Evolutionary conservation across 2,329 filamentous ascomycete species (phyloP).

Genomic region (Penicillium sp.): DNA sequence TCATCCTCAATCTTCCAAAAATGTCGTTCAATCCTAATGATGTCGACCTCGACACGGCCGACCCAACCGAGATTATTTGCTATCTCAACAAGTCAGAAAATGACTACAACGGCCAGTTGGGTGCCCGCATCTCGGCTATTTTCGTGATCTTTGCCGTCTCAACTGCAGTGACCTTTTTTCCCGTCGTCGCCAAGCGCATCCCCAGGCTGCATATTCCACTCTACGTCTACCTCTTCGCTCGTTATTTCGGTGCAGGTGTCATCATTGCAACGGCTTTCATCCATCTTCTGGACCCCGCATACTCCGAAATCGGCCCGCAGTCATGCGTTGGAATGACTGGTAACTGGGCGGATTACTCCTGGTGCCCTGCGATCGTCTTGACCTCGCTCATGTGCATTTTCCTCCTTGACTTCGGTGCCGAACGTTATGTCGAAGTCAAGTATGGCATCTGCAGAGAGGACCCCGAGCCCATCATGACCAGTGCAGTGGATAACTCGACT

Average conservation of each 20-base stretch:
- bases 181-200: conserved; percentile 38
- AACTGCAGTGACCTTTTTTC: conserved; percentile 38
- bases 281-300: conserved; percentile 43
- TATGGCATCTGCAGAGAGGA: conserved; percentile 20
- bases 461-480: conserved; percentile 16
- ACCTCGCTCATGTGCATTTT: conserved; percentile 44
- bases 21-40: conserved; percentile 33
- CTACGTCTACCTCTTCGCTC: conserved; percentile 41
- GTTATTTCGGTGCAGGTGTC: conserved; percentile 42
- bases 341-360: conserved; percentile 45
- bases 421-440: conserved; percentile 20
- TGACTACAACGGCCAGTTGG: conserved; percentile 47
- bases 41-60: conserved; percentile 40
- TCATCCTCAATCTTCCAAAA: no score
- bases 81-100: conserved; percentile 42
- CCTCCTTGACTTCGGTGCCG: conserved; percentile 20
- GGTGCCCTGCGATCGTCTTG: conserved; percentile 47
- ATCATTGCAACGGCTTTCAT: conserved; percentile 43
- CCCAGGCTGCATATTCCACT: conserved; percentile 36
- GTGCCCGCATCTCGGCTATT: conserved; percentile 37
- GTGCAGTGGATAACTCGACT: no score
- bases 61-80: conserved; percentile 43
- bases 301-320: conserved; percentile 38
- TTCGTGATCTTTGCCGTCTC: conserved; percentile 42
- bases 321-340: conserved; percentile 49